Conservation (phyloP, 2,329 filamentous ascomycete genomes). For the Colletotrichum tofieldiae region DNA sequence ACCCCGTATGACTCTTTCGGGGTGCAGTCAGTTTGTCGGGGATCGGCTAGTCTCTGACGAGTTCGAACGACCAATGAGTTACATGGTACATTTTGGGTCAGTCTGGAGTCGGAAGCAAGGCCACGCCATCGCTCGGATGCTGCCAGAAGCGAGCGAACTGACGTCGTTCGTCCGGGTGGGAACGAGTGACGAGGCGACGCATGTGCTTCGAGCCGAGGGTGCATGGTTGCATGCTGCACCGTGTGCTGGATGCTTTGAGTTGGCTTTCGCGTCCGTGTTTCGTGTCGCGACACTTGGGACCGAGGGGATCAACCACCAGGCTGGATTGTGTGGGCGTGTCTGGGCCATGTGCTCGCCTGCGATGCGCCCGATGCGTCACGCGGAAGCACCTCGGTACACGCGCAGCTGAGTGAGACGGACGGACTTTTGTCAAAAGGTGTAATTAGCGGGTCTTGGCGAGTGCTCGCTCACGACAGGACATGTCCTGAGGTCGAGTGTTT, state of each 20-base stretch:
- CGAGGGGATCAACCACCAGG: slow-evolving; percentile 14
- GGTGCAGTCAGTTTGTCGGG: not conserved
- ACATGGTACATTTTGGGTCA: not conserved
- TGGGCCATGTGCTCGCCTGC: slow-evolving; percentile 21
- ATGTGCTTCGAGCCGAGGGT: slow-evolving; percentile 4
- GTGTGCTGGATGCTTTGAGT: slow-evolving; percentile 5
- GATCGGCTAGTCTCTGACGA: not conserved
- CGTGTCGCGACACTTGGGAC: slow-evolving; percentile 30
- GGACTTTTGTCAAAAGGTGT: slow-evolving; percentile 22
- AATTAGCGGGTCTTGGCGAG: slow-evolving; percentile 25
- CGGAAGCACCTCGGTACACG: slow-evolving; percentile 6
- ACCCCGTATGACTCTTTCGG: not conserved
- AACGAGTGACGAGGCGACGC: not conserved
- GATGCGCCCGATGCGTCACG: slow-evolving; percentile 25
- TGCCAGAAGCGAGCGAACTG: slow-evolving; percentile 24
- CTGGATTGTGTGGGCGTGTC: slow-evolving; percentile 2
- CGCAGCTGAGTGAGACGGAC: slow-evolving; percentile 26
- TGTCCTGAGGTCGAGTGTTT: slow-evolving; percentile 15
- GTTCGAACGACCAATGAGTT: not conserved
- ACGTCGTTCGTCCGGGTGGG: slow-evolving; percentile 17
- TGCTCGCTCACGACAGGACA: slow-evolving; percentile 5
- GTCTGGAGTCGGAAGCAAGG: slow-evolving; percentile 14
- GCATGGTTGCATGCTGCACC: slow-evolving; percentile 18
- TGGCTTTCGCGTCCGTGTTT: slow-evolving; percentile 37
- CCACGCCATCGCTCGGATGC: slow-evolving; percentile 19